Conservation (phyloP, 495 filamentous ascomycete species). For the Daldinia loculata region DNA sequence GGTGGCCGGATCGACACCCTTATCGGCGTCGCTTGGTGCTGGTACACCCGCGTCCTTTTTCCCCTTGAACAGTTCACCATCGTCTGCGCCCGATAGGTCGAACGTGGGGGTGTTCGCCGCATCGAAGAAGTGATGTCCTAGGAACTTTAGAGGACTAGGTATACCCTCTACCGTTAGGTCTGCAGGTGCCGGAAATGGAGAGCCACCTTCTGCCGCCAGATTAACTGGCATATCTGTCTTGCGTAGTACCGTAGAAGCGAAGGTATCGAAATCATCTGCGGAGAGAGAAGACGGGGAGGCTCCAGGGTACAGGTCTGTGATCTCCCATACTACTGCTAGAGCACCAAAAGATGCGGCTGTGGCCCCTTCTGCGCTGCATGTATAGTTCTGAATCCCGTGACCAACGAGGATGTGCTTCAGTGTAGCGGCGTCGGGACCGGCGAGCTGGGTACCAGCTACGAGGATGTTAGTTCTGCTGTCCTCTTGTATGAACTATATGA, state of each 20-base stretch:
- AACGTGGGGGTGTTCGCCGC: conserved; percentile 62
- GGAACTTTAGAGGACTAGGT: conserved; percentile 45
- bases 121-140: conserved; percentile 76
- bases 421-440: conserved; percentile 52
- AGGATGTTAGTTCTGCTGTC: conserved; percentile 19
- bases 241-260: conserved; percentile 48
- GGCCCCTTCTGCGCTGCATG: conserved; percentile 57
- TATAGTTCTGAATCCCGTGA: conserved; percentile 83
- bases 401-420: conserved; percentile 73
- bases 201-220: conserved; percentile 43
- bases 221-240: conserved; percentile 50
- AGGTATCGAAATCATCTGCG: conserved; percentile 39
- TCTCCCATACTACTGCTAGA: conserved; percentile 72
- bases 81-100: conserved; percentile 54
- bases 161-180: conserved; percentile 44
- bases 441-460: conserved; percentile 51
- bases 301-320: conserved; percentile 57
- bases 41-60: conserved; percentile 58
- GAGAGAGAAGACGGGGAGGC: conserved; percentile 43
- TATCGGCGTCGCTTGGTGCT: conserved; percentile 60
- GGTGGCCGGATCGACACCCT: conserved; percentile 49
- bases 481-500: too few relatives aligned
- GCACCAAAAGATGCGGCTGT: conserved; percentile 61
- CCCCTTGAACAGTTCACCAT: conserved; percentile 51
- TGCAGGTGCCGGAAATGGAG: conserved; percentile 52